Evolutionary conservation across 2,329 filamentous ascomycete species (phyloP).

Genomic region (Thyridium curvatum): DNA sequence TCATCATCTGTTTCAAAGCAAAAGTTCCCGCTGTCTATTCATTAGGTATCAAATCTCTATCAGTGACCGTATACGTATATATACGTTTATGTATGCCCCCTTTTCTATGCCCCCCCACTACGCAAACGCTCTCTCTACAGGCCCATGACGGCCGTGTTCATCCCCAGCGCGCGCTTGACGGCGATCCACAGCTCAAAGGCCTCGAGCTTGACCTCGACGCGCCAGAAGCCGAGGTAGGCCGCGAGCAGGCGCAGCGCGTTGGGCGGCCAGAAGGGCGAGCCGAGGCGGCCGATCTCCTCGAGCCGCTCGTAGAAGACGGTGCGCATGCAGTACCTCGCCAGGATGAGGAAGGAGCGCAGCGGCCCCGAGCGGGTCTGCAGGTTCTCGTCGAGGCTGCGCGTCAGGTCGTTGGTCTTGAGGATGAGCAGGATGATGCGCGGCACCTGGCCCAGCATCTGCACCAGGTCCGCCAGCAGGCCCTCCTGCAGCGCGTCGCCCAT

Average conservation of each 20-base stretch:
- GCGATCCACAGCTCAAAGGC: slow-evolving; percentile 57
- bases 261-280: slow-evolving; percentile 51
- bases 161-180: slow-evolving; percentile 40
- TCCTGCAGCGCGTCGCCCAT: slow-evolving; percentile 81
- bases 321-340: slow-evolving; percentile 61
- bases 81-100: neutral
- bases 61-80: neutral
- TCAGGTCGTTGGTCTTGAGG: slow-evolving; percentile 95
- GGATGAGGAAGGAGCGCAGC: slow-evolving; percentile 59
- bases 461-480: slow-evolving; percentile 80
- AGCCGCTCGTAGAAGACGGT: slow-evolving; percentile 61
- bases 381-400: slow-evolving; percentile 87
- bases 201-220: slow-evolving; percentile 58
- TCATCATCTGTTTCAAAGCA: no score
- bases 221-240: slow-evolving; percentile 52
- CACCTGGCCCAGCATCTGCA: slow-evolving; percentile 81
- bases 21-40: no score
- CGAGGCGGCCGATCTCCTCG: slow-evolving; percentile 45
- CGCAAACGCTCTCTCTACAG: slow-evolving; percentile 4
- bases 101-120: slow-evolving; percentile 8
- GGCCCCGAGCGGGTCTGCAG: slow-evolving; percentile 67
- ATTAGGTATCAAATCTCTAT: no score
- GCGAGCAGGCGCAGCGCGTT: slow-evolving; percentile 48
- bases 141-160: slow-evolving; percentile 3
- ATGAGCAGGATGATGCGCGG: slow-evolving; percentile 91